Percentiles rank a stretch among this genome's conserved stretches.
Conservation (phyloP, 2,329 filamentous ascomycete genomes). For the Pseudonectria foliicola region DNA sequence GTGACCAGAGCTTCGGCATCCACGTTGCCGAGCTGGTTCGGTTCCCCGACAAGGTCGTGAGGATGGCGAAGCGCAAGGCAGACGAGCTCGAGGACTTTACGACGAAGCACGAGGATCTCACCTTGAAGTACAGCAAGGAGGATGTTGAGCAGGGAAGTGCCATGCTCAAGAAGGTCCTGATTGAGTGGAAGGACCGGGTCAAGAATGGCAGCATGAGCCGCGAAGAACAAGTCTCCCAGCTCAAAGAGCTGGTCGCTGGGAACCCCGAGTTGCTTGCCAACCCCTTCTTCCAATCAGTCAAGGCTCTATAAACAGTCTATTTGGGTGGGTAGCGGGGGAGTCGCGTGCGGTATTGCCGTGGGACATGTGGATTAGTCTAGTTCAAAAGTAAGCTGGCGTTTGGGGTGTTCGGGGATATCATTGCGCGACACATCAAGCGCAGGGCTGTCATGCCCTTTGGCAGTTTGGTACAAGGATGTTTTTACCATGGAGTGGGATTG, state of each 20-base stretch:
- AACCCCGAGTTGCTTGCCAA: conserved; percentile 60
- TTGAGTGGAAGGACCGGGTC: conserved; percentile 78
- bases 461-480: no score
- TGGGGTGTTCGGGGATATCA: no score
- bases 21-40: conserved; percentile 95
- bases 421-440: no score
- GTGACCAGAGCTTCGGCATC: conserved; percentile 96
- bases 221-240: conserved; percentile 68
- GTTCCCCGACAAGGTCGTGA: conserved; percentile 94
- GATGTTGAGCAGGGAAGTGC: conserved; percentile 86
- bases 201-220: conserved; percentile 53
- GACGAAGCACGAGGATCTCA: conserved; percentile 60
- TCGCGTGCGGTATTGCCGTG: no score
- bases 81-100: conserved; percentile 97
- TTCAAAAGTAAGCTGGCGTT: no score
- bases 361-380: no score
- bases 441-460: no score
- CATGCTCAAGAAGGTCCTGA: conserved; percentile 74
- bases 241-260: conserved; percentile 71
- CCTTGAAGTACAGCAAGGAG: conserved; percentile 63
- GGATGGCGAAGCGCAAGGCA: conserved; percentile 98
- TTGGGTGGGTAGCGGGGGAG: background rate
- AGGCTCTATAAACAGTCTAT: conserved; percentile 37
- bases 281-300: conserved; percentile 64
- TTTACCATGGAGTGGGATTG: no score